Percentiles rank a stretch among this genome's conserved stretches.
Conservation (phyloP, 1,284 basidiomycete species). For the Melampsora americana region DNA sequence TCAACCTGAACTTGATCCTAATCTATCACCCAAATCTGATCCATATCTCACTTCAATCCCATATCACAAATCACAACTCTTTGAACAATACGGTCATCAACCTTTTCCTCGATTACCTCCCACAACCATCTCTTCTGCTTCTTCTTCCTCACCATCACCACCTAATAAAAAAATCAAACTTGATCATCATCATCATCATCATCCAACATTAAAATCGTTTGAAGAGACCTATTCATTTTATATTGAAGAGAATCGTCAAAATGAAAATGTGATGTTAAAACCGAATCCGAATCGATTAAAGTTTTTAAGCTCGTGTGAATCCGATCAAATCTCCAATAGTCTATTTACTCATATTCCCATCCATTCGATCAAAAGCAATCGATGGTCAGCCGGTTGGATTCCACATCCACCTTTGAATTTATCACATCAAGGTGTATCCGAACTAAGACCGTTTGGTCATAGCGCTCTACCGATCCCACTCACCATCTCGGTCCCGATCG, state of each 20-base stretch:
- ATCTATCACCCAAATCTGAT: background rate
- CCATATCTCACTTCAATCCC: slow-evolving; percentile 12
- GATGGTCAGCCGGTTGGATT: slow-evolving; percentile 41
- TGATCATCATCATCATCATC: background rate
- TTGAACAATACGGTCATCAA: slow-evolving; percentile 13
- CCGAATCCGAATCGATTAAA: slow-evolving; percentile 1
- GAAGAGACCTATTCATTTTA: slow-evolving; percentile 11
- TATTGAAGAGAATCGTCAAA: slow-evolving; percentile 14
- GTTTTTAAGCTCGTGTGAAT: background rate
- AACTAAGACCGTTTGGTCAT: slow-evolving; percentile 48
- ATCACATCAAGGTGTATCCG: background rate
- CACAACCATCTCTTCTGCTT: background rate
- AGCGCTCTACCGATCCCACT: slow-evolving; percentile 48
- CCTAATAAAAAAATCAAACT: background rate
- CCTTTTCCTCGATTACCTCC: background rate
- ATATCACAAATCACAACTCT: slow-evolving; percentile 14
- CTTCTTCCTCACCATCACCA: background rate
- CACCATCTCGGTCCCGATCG: slow-evolving; percentile 48
- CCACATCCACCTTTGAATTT: slow-evolving; percentile 11
- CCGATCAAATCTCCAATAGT: background rate
- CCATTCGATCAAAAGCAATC: slow-evolving; percentile 8
- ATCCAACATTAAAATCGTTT: background rate
- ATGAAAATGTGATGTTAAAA: background rate
- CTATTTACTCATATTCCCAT: slow-evolving; percentile 7
- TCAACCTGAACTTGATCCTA: background rate